These are phyloP conservation scores for Apiospora sp. DNA, from an alignment of 2,329 filamentous ascomycete species.

Conservation along the genomic window DNA sequence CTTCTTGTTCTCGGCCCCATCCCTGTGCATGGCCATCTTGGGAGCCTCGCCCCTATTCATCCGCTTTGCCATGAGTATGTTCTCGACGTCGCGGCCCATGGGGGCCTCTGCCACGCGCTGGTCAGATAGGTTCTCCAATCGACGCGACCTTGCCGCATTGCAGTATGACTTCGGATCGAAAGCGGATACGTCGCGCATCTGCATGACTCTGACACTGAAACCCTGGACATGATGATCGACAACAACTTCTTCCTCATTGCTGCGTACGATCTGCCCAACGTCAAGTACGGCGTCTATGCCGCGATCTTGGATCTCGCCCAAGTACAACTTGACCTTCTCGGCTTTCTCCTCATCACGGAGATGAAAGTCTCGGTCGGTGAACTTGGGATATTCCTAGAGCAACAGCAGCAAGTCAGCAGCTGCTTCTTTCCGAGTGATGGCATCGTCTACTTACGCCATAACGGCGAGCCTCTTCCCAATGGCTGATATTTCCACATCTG, in stretches of 20 bases:
- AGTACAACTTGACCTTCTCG: background rate
- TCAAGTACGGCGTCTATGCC: background rate
- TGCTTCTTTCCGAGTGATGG: background rate
- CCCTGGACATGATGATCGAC: background rate
- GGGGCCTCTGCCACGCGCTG: constrained; percentile 17
- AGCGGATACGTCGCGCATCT: background rate
- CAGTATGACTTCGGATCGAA: background rate
- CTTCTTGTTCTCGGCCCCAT: constrained; percentile 24
- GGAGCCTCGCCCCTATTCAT: constrained; percentile 26
- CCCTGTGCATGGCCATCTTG: constrained; percentile 23
- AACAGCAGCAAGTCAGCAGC: background rate
- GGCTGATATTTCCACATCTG: background rate
- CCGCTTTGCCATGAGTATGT: constrained; percentile 27
- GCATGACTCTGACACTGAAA: background rate
- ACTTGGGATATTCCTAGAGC: background rate
- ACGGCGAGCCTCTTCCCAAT: background rate
- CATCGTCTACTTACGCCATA: background rate
- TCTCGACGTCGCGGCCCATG: constrained; percentile 26
- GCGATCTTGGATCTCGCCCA: background rate
- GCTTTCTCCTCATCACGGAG: background rate
- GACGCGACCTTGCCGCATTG: background rate
- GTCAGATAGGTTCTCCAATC: background rate
- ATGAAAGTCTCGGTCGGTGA: background rate
- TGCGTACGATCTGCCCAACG: background rate
- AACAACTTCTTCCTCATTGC: background rate